Conservation (phyloP, 805 yeast genomes). For the Candida yuanshanica region DNA sequence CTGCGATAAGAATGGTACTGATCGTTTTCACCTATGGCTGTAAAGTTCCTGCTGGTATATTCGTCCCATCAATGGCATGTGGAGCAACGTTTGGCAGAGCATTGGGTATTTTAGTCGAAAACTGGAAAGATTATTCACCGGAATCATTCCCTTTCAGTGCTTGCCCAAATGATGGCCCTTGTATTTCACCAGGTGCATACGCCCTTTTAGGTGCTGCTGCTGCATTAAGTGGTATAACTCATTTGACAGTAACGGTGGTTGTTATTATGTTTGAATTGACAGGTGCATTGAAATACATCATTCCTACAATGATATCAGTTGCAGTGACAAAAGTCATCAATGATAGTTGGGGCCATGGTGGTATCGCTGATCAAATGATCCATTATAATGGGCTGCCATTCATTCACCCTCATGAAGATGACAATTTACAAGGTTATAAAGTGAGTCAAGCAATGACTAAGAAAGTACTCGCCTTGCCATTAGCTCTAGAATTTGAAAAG, state of each 20-base stretch:
- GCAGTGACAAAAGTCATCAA: slow-evolving; percentile 80
- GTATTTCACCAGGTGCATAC: slow-evolving; percentile 90
- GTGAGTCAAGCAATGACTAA: slow-evolving; percentile 61
- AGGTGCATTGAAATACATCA: slow-evolving; percentile 85
- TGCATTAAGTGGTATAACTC: slow-evolving; percentile 89
- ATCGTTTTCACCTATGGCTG: slow-evolving; percentile 87
- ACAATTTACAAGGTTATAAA: slow-evolving; percentile 41
- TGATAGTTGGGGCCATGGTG: slow-evolving; percentile 70
- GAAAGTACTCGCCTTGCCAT: slow-evolving; percentile 34
- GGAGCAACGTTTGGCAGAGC: slow-evolving; percentile 95
- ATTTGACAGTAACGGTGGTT: slow-evolving; percentile 86
- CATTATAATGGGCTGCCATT: slow-evolving; percentile 82
- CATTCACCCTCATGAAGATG: slow-evolving; percentile 68
- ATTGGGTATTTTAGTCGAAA: slow-evolving; percentile 67
- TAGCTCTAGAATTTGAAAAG: slow-evolving; percentile 29
- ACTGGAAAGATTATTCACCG: slow-evolving; percentile 35
- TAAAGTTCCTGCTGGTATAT: slow-evolving; percentile 95
- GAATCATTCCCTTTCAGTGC: slow-evolving; percentile 27
- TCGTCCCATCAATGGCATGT: slow-evolving; percentile 94
- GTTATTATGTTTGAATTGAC: slow-evolving; percentile 95
- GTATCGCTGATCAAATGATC: slow-evolving; percentile 96
- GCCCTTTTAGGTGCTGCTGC: slow-evolving; percentile 97
- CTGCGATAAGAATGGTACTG: slow-evolving; percentile 60
- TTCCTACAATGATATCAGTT: slow-evolving; percentile 95
- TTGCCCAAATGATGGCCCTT: slow-evolving; percentile 39